Percentiles rank a stretch among this genome's conserved stretches.
These are phyloP conservation scores for Aureobasidium sp. DNA, from an alignment of 2,329 filamentous ascomycete species.

Conservation along the genomic window DNA sequence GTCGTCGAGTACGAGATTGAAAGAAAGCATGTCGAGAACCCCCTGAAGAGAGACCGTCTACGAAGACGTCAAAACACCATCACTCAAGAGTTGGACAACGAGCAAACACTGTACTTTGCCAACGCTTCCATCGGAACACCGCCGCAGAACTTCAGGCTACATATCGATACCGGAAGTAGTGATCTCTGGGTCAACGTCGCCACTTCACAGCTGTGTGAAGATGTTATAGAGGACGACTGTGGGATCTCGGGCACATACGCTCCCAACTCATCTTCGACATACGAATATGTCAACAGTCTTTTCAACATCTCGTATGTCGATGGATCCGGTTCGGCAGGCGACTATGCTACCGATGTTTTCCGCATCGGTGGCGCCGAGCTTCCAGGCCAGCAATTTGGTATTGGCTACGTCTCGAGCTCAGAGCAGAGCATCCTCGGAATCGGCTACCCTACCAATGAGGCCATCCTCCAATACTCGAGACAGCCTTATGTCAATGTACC, in stretches of 20 bases:
- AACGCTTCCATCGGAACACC: slow-evolving; percentile 52
- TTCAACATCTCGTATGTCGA: slow-evolving; percentile 90
- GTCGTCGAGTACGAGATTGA: slow-evolving; percentile 44
- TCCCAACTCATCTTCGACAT: slow-evolving; percentile 66
- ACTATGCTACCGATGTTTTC: slow-evolving; percentile 71
- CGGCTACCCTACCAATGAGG: slow-evolving; percentile 73
- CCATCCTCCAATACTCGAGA: slow-evolving; percentile 51
- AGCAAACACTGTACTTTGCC: slow-evolving; percentile 51
- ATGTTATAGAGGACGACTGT: slow-evolving; percentile 41
- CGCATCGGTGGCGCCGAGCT: slow-evolving; percentile 48
- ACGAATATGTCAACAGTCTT: slow-evolving; percentile 59
- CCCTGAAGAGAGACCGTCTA: slow-evolving; percentile 37
- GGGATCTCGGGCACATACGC: slow-evolving; percentile 55
- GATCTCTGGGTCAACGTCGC: slow-evolving; percentile 59
- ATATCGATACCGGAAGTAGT: slow-evolving; percentile 55
- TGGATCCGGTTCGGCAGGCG: slow-evolving; percentile 64
- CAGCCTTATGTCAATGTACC: slow-evolving; percentile 52
- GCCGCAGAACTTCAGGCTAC: slow-evolving; percentile 43
- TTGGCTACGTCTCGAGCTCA: slow-evolving; percentile 56
- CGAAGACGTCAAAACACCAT: slow-evolving; percentile 38
- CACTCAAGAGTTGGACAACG: slow-evolving; percentile 44
- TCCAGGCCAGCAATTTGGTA: slow-evolving; percentile 57
- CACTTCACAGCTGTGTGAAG: slow-evolving; percentile 50
- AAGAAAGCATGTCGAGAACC: slow-evolving; percentile 38
- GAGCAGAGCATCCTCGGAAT: slow-evolving; percentile 72